phyloP scores from a whole-genome alignment of 345 rosid genomes.

The Lepidium africanum region DNA sequence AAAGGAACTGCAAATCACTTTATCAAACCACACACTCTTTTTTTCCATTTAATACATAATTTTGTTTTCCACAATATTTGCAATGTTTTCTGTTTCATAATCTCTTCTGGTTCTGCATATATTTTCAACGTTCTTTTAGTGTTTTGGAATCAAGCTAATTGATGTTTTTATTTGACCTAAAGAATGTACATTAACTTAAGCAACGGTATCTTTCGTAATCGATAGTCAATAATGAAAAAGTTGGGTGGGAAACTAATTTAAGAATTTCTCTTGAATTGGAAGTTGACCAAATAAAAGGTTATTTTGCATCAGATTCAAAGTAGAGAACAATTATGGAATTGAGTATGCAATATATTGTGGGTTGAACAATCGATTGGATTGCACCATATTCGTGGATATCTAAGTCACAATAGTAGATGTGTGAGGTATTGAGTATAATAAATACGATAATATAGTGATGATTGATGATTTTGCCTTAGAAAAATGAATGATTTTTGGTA shows the following conservation, averaged over 20 bases:
- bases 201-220: not conserved
- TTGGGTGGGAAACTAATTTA: too few relatives aligned
- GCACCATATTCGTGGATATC: not conserved
- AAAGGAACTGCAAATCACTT: too few relatives aligned
- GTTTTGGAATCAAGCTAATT: not conserved
- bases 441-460: not conserved
- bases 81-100: not conserved
- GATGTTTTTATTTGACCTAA: too few relatives aligned
- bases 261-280: not conserved
- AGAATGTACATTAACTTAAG: not conserved
- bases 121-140: too few relatives aligned
- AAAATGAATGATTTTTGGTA: not conserved
- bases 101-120: too few relatives aligned
- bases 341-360: too few relatives aligned
- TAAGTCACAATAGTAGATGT: not conserved
- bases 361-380: not conserved
- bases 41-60: not conserved
- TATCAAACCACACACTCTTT: too few relatives aligned
- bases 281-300: not conserved
- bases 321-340: too few relatives aligned
- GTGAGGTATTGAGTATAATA: not conserved
- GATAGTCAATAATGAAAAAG: not conserved
- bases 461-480: not conserved
- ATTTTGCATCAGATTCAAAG: too few relatives aligned
- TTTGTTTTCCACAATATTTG: not conserved